Evolutionary conservation across 208 protist species (phyloP).

Genomic region (Trypanosoma rangeli): DNA sequence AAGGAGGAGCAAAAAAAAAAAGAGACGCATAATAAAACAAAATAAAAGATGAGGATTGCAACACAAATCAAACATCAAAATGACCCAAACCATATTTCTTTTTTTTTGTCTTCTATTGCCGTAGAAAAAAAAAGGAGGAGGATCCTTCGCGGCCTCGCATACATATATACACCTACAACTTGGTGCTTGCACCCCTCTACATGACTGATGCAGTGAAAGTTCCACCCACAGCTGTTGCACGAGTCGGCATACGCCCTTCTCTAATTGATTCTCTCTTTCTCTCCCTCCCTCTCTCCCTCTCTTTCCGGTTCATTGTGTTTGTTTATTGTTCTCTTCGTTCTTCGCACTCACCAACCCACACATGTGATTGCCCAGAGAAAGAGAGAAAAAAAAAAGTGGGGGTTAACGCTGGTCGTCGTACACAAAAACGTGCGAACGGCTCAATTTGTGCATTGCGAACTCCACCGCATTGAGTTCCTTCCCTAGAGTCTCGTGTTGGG

Average conservation of each 20-base stretch:
- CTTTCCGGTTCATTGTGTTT: background rate
- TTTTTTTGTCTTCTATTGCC: background rate
- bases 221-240: background rate
- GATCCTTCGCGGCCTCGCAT: background rate
- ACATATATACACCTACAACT: background rate
- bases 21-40: background rate
- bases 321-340: constrained; percentile 7
- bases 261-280: background rate
- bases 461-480: constrained; percentile 84
- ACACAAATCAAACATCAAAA: background rate
- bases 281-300: background rate
- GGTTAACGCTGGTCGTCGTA: constrained; percentile 79
- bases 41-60: background rate
- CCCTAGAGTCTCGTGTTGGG: constrained; percentile 77
- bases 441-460: constrained; percentile 88
- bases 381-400: constrained; percentile 11
- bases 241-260: background rate
- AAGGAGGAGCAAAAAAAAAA: background rate
- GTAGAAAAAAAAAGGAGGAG: background rate
- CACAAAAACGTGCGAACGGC: constrained; percentile 79
- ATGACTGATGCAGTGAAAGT: background rate
- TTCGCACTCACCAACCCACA: background rate
- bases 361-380: background rate
- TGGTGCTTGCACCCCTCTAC: background rate
- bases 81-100: background rate